A percentile compares a stretch with the other conserved stretches of the same genome.
Evolutionary conservation across 179 eudicot species (phyloP).

Genomic region (Drosera spatulata): DNA sequence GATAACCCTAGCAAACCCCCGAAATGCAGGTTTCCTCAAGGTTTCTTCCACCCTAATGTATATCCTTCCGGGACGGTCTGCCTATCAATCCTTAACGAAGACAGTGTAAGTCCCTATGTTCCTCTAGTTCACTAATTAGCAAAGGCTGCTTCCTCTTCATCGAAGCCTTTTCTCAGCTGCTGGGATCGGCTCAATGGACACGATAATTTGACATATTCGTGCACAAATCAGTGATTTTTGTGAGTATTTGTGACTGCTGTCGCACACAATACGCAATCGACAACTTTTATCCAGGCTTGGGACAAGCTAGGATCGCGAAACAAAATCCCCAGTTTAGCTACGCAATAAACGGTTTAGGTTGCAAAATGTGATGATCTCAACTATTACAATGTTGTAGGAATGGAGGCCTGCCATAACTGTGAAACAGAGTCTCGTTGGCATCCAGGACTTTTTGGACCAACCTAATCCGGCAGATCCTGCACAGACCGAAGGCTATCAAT

Average conservation of each 20-base stretch:
- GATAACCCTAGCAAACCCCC: constrained; percentile 72
- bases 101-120: constrained; percentile 55
- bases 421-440: constrained; percentile 59
- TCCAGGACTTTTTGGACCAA: constrained; percentile 55
- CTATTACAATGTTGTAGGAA: constrained; percentile 22
- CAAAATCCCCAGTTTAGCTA: no score
- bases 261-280: no score
- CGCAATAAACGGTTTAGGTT: neutral
- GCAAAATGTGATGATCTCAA: neutral
- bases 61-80: constrained; percentile 60
- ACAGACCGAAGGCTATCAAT: constrained; percentile 29
- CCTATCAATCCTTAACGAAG: constrained; percentile 54
- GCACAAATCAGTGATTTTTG: no score
- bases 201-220: no score
- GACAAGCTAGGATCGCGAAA: no score
- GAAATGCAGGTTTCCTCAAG: constrained; percentile 41
- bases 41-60: constrained; percentile 23
- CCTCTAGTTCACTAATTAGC: no score
- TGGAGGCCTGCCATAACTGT: constrained; percentile 76
- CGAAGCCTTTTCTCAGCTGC: no score
- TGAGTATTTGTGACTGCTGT: no score
- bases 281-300: no score
- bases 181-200: no score
- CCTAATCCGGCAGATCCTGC: constrained; percentile 67
- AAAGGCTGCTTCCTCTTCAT: no score